A percentile compares a stretch with the other conserved stretches of the same genome.
Conservation (phyloP, 306 rosid genomes). For the Abrus precatorius region DNA sequence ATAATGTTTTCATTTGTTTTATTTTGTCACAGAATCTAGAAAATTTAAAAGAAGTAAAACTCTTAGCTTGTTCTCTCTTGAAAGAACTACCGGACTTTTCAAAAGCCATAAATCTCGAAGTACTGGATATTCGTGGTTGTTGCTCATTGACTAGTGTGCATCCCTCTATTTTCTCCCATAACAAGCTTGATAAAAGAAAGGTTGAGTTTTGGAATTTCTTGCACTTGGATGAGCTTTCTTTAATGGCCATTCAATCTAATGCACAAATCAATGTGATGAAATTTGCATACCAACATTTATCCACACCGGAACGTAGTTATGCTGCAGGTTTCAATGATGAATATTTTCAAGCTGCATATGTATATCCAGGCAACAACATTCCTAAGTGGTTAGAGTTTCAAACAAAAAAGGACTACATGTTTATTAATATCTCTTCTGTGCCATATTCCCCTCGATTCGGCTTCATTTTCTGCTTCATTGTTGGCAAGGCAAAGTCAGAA, state of each 20-base stretch:
- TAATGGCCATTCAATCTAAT: not conserved
- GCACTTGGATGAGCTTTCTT: constrained; percentile 2
- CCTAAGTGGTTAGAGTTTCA: no score
- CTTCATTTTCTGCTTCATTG: no score
- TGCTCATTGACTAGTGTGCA: not conserved
- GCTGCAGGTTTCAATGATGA: no score
- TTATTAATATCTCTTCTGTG: no score
- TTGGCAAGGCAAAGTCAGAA: no score
- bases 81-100: constrained; percentile 29
- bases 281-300: not conserved
- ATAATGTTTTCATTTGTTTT: not conserved
- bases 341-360: no score
- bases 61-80: not conserved
- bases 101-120: constrained; percentile 10
- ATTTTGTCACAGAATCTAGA: constrained; percentile 4
- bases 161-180: not conserved
- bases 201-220: constrained; percentile 6
- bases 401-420: no score
- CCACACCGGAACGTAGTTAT: not conserved
- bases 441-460: no score
- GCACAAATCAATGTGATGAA: constrained; percentile 18
- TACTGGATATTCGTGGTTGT: not conserved
- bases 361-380: no score
- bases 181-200: not conserved
- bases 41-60: not conserved